These are phyloP conservation scores for Globisporangium sylvaticum DNA, from an alignment of 352 stramenopile genomes.

Conservation along the genomic window DNA sequence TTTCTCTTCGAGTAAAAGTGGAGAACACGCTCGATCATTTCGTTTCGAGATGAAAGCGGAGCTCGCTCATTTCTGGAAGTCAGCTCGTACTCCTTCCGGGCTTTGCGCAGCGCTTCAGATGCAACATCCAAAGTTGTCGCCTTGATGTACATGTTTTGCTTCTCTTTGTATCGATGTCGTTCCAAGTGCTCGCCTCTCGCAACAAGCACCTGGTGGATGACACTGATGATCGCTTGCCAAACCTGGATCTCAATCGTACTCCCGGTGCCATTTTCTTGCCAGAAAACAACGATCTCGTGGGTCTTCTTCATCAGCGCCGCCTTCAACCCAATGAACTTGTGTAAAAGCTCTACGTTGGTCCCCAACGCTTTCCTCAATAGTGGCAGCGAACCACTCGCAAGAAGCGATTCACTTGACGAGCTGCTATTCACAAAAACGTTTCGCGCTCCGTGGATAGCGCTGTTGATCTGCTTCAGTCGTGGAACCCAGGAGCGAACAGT, in stretches of 20 bases:
- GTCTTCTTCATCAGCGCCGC: conserved; percentile 33
- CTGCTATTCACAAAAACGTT: conserved; percentile 40
- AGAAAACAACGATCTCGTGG: conserved; percentile 44
- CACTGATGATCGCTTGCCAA: conserved; percentile 41
- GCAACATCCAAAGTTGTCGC: conserved; percentile 44
- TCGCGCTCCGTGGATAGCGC: conserved; percentile 40
- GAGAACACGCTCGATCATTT: conserved; percentile 59
- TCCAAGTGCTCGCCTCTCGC: conserved; percentile 48
- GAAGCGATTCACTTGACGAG: conserved; percentile 9
- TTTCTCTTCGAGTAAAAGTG: conserved; percentile 63
- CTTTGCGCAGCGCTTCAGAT: conserved; percentile 38
- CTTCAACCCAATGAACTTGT: conserved; percentile 39
- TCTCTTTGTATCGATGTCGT: conserved; percentile 37
- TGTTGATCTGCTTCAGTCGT: conserved; percentile 39
- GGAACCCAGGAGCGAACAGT: conserved; percentile 46
- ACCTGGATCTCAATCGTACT: conserved; percentile 57
- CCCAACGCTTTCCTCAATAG: conserved; percentile 34
- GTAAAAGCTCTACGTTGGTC: conserved; percentile 27
- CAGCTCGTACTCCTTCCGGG: conserved; percentile 15
- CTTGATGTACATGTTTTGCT: conserved; percentile 52
- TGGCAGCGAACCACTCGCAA: conserved; percentile 26
- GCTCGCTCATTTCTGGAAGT: conserved; percentile 19
- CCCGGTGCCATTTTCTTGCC: conserved; percentile 34
- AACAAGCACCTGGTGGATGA: conserved; percentile 49
- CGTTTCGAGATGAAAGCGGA: conserved; percentile 50